Percentiles rank a stretch among this genome's conserved stretches.
phyloP scores from a whole-genome alignment of 176 grass and related monocot species.

The Panicum miliaceum region DNA sequence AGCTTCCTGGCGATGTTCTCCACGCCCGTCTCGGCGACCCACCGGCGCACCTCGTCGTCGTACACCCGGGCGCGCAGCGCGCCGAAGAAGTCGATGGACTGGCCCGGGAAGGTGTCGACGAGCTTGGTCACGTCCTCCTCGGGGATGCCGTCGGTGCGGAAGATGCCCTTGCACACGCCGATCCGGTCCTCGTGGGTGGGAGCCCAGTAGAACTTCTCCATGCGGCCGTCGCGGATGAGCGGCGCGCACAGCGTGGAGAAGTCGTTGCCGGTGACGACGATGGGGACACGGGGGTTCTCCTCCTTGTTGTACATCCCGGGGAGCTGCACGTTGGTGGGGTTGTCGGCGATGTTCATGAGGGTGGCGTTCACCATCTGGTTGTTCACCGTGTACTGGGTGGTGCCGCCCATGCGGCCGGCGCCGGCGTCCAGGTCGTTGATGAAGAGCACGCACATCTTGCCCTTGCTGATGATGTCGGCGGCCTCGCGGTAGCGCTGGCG shows the following conservation, averaged over 20 bases:
- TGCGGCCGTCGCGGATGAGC: conserved; percentile 88
- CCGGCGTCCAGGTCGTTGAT: conserved; percentile 98
- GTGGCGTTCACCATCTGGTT: conserved; percentile 99
- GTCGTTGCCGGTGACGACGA: conserved; percentile 91
- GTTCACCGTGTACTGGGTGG: conserved; percentile 96
- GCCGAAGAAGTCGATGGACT: conserved; percentile 96
- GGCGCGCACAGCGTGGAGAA: conserved; percentile 94
- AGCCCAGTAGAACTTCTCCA: conserved; percentile 99
- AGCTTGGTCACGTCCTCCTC: conserved; percentile 50
- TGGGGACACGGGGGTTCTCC: conserved; percentile 77
- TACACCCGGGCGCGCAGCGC: conserved; percentile 82
- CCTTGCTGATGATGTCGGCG: conserved; percentile 82
- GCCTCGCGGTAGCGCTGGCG: conserved; percentile 91
- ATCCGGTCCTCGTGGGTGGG: conserved; percentile 84
- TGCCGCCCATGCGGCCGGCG: conserved; percentile 81
- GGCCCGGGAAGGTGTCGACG: conserved; percentile 85
- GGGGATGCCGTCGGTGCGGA: conserved; percentile 56
- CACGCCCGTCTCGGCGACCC: conserved; percentile 50
- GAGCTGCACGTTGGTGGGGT: conserved; percentile 93
- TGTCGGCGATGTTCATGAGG: conserved; percentile 97
- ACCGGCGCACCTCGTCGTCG: conserved; percentile 85
- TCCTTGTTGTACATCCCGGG: conserved; percentile 79
- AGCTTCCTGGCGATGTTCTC: conserved; percentile 65
- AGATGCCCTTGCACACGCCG: conserved; percentile 76
- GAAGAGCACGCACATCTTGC: conserved; percentile 93